Evolutionary conservation across 2,329 filamentous ascomycete genomes (phyloP), one percentile per base, ranked within the genome.

Genomic region (Endoconidiophora polonica): DNA sequence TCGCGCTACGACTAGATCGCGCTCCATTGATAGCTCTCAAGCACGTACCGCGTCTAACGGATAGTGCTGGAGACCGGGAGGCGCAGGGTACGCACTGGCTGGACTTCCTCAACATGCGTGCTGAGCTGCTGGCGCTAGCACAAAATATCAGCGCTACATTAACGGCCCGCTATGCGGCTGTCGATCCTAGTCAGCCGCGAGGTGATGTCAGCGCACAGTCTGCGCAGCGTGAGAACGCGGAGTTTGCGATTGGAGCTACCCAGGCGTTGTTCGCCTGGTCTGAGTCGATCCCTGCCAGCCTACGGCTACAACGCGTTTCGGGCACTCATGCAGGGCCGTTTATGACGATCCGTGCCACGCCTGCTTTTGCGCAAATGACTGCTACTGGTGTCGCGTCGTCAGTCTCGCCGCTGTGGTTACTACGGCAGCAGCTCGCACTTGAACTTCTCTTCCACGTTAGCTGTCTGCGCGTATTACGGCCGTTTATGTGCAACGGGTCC

Each of bases 91-190:
- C 46, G 12, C 49, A 50, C 36, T 50, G 49, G 49, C 44, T 50
- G 3, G 49, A 50, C 14, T 50, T 50, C 7, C 33, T 50, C 14
- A 50, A 50, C 16, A 46, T 46, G 33, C 49, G 49, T 26, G 49
- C 44, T 14, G 49, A 50, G 18, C 37, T 50, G 16, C 37, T 46
- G 4, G 49, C 46, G 5, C 49, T 50, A 18, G 43, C 41, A 5
- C 43, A 26, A 16, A 50, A 37, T 12, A 50, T 50, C 36, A n/a
- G 24, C 16, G 46, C 23, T 4, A 20, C 44, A 16, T 42, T 46
- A 5, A 46, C 49, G 2, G 23, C 24, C 14, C 24, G 37, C 12
- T 45, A 22, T 14, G 37, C 36, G 2, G 29, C 36, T 5, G 24
- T 45, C 5, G 49, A 50, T 36, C 49, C 49, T 3, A 39, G 39